phyloP scores from a whole-genome alignment of 176 grass and related monocot genomes.

The Neostapfia colusana region DNA sequence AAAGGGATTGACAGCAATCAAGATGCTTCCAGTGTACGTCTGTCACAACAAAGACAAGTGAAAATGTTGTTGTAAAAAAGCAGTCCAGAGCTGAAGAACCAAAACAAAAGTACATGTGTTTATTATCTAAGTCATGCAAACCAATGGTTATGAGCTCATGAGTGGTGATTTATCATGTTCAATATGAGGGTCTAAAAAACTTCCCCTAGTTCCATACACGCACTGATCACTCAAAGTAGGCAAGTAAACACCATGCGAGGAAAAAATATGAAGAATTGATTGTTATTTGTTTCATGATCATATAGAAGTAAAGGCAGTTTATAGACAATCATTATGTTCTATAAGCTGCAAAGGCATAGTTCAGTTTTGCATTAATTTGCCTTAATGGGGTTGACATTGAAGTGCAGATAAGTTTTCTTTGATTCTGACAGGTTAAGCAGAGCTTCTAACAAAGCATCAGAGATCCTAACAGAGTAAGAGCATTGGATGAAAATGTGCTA shows the following conservation, averaged over 20 bases:
- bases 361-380: slow-evolving; percentile 9
- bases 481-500: neutral
- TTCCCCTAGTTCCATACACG: neutral
- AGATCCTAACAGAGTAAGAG: slow-evolving; percentile 2
- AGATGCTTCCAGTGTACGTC: slow-evolving; percentile 97
- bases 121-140: slow-evolving; percentile 16
- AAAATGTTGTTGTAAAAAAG: slow-evolving; percentile 28
- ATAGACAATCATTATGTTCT: neutral
- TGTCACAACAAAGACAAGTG: slow-evolving; percentile 47
- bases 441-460: neutral
- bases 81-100: slow-evolving; percentile 3
- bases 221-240: neutral
- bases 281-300: neutral
- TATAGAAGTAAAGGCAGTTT: neutral
- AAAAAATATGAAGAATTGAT: neutral
- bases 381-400: neutral
- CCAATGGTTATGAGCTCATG: slow-evolving; percentile 8
- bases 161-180: slow-evolving; percentile 23
- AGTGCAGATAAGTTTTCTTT: neutral
- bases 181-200: neutral
- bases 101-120: slow-evolving; percentile 30
- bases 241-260: neutral
- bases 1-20: slow-evolving; percentile 99
- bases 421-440: neutral
- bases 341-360: slow-evolving; percentile 3